Evolutionary conservation across 1,284 basidiomycete genomes (phyloP).

Genomic region (Microbotryomycetes sp.): DNA sequence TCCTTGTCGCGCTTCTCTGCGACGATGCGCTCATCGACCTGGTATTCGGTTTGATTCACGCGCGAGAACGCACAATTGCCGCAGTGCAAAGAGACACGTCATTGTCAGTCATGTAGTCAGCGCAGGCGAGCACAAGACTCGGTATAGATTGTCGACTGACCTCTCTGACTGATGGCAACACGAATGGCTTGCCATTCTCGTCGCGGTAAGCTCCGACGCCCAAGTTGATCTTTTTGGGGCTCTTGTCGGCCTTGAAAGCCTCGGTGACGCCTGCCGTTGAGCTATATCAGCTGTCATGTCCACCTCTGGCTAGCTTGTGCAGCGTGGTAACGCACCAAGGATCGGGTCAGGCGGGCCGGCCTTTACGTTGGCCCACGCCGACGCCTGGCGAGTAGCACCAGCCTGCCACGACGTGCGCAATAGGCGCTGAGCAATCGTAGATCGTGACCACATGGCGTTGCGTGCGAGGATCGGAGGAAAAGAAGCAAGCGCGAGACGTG

Average conservation of each 20-base stretch:
- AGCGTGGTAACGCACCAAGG: conserved; percentile 55
- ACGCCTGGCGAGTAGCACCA: conserved; percentile 42
- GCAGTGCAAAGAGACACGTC: conserved; percentile 2
- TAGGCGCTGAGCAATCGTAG: conserved; percentile 13
- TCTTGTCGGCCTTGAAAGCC: conserved; percentile 89
- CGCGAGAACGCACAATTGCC: conserved; percentile 1
- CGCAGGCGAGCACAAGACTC: not conserved
- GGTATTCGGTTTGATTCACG: not conserved
- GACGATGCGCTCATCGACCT: conserved; percentile 75
- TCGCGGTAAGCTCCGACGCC: conserved; percentile 80
- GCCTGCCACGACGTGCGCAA: not conserved
- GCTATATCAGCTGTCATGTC: not conserved
- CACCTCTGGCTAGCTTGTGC: not conserved
- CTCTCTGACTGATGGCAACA: conserved; percentile 82
- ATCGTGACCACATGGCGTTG: conserved; percentile 15
- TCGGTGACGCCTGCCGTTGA: conserved; percentile 65
- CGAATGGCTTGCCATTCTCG: conserved; percentile 89
- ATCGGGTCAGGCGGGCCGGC: conserved; percentile 90
- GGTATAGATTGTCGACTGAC: conserved; percentile 43
- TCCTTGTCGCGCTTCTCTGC: conserved; percentile 81
- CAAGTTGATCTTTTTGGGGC: conserved; percentile 90
- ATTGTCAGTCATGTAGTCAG: not conserved
- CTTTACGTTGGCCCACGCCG: conserved; percentile 74
- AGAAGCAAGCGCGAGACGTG: not conserved
- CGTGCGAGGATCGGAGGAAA: not conserved